Evolutionary conservation across 108 stramenopile genomes (phyloP).

Genomic region (Fragilaria crotonensis): DNA sequence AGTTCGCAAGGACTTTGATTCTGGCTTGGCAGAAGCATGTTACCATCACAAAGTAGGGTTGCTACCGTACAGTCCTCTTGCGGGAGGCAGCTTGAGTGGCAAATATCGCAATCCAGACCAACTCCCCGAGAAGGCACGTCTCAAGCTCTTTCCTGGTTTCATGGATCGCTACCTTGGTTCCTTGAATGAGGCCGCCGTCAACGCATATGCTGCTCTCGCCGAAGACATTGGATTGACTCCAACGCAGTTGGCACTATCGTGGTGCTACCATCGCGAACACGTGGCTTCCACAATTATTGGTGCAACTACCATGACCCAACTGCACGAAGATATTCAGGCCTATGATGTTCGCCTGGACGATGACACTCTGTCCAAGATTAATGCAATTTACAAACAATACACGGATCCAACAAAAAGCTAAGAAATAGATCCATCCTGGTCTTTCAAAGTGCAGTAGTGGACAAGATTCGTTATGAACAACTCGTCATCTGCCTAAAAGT

Average conservation of each 20-base stretch:
- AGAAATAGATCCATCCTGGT: conserved; percentile 10
- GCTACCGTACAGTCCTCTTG: conserved; percentile 84
- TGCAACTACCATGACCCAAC: conserved; percentile 77
- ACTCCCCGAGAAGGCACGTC: conserved; percentile 31
- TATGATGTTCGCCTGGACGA: conserved; percentile 51
- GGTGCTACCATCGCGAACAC: conserved; percentile 79
- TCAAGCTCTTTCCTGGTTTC: conserved; percentile 79
- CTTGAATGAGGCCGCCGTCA: conserved; percentile 59
- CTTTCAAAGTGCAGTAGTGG: too few relatives aligned
- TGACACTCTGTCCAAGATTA: conserved; percentile 46
- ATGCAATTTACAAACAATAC: conserved; percentile 62
- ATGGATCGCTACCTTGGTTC: conserved; percentile 72
- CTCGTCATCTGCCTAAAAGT: too few relatives aligned
- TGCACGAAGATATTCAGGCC: conserved; percentile 60
- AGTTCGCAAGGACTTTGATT: conserved; percentile 81
- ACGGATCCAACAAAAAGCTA: conserved; percentile 80
- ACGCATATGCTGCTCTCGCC: conserved; percentile 65
- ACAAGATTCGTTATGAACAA: too few relatives aligned
- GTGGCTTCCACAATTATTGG: conserved; percentile 89
- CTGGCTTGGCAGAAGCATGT: conserved; percentile 82
- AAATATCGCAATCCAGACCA: conserved; percentile 52
- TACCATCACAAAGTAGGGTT: conserved; percentile 81
- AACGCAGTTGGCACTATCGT: conserved; percentile 72
- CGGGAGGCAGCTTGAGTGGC: conserved; percentile 81
- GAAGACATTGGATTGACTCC: conserved; percentile 52